Conservation (phyloP, 1,284 basidiomycete species). For the Leccinum cinnamomeum region DNA sequence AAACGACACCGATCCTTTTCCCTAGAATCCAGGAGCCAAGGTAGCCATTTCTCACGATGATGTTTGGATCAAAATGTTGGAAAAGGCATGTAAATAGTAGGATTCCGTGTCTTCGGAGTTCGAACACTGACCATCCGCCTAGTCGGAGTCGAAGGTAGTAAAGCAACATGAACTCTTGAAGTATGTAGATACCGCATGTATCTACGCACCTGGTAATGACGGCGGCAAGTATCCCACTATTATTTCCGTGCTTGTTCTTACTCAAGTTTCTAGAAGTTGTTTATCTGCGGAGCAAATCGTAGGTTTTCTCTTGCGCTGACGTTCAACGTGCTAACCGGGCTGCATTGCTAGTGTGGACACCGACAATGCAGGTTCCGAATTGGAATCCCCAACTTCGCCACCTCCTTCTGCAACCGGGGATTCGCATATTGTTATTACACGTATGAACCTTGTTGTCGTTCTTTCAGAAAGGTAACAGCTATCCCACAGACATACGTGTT, state of each 20-base stretch:
- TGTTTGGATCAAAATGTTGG: neutral
- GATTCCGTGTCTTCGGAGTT: neutral
- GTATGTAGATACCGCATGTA: neutral
- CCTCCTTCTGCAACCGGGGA: neutral
- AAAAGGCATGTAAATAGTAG: neutral
- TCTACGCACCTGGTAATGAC: neutral
- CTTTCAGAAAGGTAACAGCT: neutral
- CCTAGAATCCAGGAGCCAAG: neutral
- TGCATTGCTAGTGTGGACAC: neutral
- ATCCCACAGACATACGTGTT: constrained; percentile 11
- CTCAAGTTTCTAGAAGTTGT: neutral
- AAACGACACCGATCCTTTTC: neutral
- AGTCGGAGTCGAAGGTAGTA: neutral
- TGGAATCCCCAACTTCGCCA: neutral
- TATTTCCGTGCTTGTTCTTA: neutral
- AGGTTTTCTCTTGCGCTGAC: neutral
- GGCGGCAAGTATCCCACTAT: neutral
- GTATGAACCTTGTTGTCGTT: neutral
- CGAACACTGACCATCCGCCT: neutral
- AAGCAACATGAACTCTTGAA: neutral
- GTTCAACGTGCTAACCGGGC: neutral
- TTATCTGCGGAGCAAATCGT: neutral
- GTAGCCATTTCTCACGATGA: neutral
- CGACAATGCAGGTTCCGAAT: neutral
- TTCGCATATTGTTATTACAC: neutral